A percentile compares a stretch with the other conserved stretches of the same genome.
These are phyloP conservation scores for Irpex sp. DNA, from an alignment of 1,284 basidiomycete species.

Conservation along the genomic window DNA sequence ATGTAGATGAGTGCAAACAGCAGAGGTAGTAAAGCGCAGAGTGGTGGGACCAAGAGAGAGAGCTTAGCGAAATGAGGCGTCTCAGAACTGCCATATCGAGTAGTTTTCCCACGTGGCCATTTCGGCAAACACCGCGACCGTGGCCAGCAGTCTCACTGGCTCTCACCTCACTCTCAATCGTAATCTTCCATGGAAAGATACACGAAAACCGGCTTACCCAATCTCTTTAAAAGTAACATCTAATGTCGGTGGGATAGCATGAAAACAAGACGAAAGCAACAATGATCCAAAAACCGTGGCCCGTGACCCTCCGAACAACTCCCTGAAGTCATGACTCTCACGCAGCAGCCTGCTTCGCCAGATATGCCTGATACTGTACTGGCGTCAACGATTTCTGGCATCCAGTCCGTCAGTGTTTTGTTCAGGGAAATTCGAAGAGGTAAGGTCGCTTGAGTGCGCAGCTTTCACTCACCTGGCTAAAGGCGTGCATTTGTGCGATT, in stretches of 20 bases:
- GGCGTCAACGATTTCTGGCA: slow-evolving; percentile 73
- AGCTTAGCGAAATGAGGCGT: no score
- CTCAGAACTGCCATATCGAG: no score
- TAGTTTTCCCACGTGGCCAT: no score
- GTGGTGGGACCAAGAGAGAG: no score
- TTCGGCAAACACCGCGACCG: no score
- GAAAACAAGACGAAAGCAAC: neutral
- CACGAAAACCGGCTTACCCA: neutral
- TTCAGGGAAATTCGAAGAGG: neutral
- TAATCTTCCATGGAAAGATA: neutral
- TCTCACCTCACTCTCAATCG: neutral
- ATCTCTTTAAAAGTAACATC: neutral
- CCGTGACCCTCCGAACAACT: neutral
- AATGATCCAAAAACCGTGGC: neutral
- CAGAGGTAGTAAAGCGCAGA: no score
- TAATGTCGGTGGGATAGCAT: neutral
- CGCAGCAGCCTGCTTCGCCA: slow-evolving; percentile 34
- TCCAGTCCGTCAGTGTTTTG: neutral
- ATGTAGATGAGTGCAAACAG: neutral
- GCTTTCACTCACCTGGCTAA: slow-evolving; percentile 62
- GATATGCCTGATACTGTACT: slow-evolving; percentile 56
- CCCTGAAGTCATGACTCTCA: neutral
- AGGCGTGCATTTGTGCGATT: slow-evolving; percentile 78
- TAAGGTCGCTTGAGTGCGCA: neutral
- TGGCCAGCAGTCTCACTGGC: neutral